These are phyloP conservation scores for Rhodotorula paludigena DNA, from an alignment of 768 basidiomycete genomes.

Conservation along the genomic window DNA sequence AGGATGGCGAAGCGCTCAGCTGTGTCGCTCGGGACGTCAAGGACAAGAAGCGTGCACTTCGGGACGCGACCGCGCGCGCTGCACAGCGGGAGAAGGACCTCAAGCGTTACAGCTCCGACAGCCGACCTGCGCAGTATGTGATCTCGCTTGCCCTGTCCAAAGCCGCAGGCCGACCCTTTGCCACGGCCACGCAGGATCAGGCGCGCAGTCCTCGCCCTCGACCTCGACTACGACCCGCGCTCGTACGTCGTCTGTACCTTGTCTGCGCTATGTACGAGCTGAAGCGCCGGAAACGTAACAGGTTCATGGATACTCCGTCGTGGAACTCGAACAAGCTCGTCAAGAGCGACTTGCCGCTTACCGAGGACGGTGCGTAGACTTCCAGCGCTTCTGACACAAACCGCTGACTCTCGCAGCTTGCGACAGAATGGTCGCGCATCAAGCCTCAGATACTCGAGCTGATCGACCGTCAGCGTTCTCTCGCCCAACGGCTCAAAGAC, in stretches of 20 bases:
- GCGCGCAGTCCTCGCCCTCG: not conserved
- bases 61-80: too few species aligned
- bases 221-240: not conserved
- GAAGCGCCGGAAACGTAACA: not conserved
- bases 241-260: not conserved
- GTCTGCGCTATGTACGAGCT: not conserved
- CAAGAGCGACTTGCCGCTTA: not conserved
- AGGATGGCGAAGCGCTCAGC: not conserved
- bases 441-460: conserved; percentile 15
- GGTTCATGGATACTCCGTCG: not conserved
- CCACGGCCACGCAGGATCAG: not conserved
- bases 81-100: too few species aligned
- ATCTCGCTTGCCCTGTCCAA: too few species aligned
- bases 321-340: not conserved
- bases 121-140: not conserved
- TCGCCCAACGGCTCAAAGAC: too few species aligned
- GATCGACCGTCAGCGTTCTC: not conserved
- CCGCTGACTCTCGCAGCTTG: not conserved
- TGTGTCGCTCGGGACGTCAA: too few species aligned
- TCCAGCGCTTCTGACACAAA: not conserved
- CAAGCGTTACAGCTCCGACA: too few species aligned
- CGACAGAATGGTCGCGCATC: not conserved
- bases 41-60: too few species aligned
- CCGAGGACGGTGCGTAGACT: not conserved
- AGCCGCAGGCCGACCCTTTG: not conserved